Base-by-base conservation (phyloP, 352 stramenopile species). In the Globisporangium alternatum region DNA sequence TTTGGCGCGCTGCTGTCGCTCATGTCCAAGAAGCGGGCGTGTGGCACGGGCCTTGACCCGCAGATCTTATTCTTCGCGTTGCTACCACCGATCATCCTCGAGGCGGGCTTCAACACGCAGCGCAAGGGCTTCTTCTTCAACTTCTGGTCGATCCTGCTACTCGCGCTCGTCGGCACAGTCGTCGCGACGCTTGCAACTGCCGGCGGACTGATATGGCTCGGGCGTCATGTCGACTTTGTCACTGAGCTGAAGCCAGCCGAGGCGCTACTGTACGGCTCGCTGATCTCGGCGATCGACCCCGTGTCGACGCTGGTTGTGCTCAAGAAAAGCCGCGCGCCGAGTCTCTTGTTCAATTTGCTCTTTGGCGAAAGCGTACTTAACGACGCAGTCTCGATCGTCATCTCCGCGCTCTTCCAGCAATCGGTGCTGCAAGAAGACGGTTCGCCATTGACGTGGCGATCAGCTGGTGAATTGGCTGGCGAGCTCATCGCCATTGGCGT, bases 321-420 rank as follows among this genome's bases (percentile, higher is more conserved):
- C 70, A 81, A 90, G 67, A 83, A 80, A 28, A 62, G 67, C 47
- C 47, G 60, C 33, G 71, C 72, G 33, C 71, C 72, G 35, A 72
- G 80, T 19, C 74, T 81, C 43, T 66, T 97, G 15, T 95, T 96
- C 69, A 95, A 95, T 65, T 69, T 97, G 25, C 79, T 95, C 17
- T 97, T 96, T 72, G 89, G 89, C 33, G 89, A 97, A 71, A 88
- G 71, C 30, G 83, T 93, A n/a, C 71, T 97, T 22, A 97, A 96
- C 67, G 62, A 63, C 64, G 56, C 49, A 4, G 41, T 61, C 81
- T 80, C 77, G 2, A 89, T 97, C 37, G 87, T 95, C 8, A 62
- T 97, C 39, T 96, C 82, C 21, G 68, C 62, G 13, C 60, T 87
- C 1, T 87, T 84, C 54, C 69, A 83, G 52, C 39, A 68, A 4